Conservation (phyloP, 495 filamentous ascomycete species). For the Xylaria cubensis region DNA sequence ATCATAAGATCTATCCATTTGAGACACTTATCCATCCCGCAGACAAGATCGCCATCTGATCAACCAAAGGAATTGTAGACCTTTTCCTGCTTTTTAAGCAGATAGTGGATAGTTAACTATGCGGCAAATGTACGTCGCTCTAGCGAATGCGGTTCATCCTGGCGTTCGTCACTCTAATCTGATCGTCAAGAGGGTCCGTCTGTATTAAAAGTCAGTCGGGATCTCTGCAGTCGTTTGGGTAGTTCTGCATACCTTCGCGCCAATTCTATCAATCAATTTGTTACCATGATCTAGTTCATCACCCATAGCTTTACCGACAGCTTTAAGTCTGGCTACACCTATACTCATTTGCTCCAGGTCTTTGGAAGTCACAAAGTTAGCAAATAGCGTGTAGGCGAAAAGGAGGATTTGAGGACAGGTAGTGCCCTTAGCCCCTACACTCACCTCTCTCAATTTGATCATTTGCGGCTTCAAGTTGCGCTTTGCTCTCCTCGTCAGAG, state of each 20-base stretch:
- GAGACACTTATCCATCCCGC: not conserved
- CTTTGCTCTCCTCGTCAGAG: slow-evolving; percentile 35
- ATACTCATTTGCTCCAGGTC: slow-evolving; percentile 58
- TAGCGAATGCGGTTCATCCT: slow-evolving; percentile 32
- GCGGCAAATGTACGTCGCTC: not conserved
- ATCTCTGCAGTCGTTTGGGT: slow-evolving; percentile 17
- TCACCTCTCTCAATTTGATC: slow-evolving; percentile 65
- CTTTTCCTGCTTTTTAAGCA: not conserved
- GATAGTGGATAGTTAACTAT: not conserved
- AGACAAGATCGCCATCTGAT: slow-evolving; percentile 15
- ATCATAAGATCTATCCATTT: slow-evolving; percentile 20
- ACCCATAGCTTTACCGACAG: slow-evolving; percentile 71
- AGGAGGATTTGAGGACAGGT: not conserved
- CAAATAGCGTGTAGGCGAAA: not conserved
- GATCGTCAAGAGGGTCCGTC: slow-evolving; percentile 44
- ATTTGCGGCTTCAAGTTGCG: slow-evolving; percentile 73
- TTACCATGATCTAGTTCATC: slow-evolving; percentile 79
- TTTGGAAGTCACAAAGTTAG: slow-evolving; percentile 16
- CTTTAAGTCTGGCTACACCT: slow-evolving; percentile 68
- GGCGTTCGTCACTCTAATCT: slow-evolving; percentile 34
- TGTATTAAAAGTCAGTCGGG: slow-evolving; percentile 33
- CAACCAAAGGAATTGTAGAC: not conserved
- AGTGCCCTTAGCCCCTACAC: not conserved
- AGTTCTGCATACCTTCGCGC: slow-evolving; percentile 62
- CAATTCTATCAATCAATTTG: slow-evolving; percentile 74